Percentiles rank a stretch among this genome's conserved stretches.
These are phyloP conservation scores for Crithidia sp. DNA, from an alignment of 208 protist species.

Conservation along the genomic window DNA sequence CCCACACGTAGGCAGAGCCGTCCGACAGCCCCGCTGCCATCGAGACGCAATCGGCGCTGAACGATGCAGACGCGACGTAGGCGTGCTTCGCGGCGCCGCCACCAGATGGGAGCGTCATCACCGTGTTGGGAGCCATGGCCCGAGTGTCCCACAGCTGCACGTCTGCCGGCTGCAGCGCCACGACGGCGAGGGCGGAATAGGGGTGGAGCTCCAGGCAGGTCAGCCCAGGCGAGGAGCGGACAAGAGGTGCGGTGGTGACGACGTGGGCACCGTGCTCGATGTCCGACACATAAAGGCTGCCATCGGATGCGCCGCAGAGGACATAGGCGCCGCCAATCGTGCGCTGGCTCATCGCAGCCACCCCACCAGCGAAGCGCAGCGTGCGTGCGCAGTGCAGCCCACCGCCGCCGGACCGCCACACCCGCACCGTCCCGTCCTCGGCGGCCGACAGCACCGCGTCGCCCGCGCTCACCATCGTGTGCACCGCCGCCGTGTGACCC, in stretches of 20 bases:
- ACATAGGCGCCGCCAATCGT: slow-evolving; percentile 40
- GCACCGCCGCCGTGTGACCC: slow-evolving; percentile 65
- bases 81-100: slow-evolving; percentile 2
- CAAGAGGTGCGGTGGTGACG: slow-evolving; percentile 28
- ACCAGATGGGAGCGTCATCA: slow-evolving; percentile 52
- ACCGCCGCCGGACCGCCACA: slow-evolving; percentile 88
- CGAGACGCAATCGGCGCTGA: slow-evolving; percentile 95
- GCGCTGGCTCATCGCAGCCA: slow-evolving; percentile 39
- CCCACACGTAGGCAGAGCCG: slow-evolving; percentile 93
- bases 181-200: slow-evolving; percentile 65
- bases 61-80: slow-evolving; percentile 70
- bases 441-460: slow-evolving; percentile 84
- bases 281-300: slow-evolving; percentile 43
- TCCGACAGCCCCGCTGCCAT: slow-evolving; percentile 82
- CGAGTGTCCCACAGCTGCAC: slow-evolving; percentile 94
- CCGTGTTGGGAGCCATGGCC: slow-evolving; percentile 74
- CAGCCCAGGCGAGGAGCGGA: slow-evolving; percentile 25
- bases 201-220: slow-evolving; percentile 62
- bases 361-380: slow-evolving; percentile 50
- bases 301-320: slow-evolving; percentile 33
- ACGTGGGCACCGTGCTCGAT: slow-evolving; percentile 42
- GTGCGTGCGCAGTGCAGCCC: slow-evolving; percentile 45
- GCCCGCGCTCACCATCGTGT: slow-evolving; percentile 36
- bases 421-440: slow-evolving; percentile 98
- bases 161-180: slow-evolving; percentile 44